Percentiles rank a stretch among this genome's conserved stretches.
Conservation (phyloP, 768 basidiomycete genomes). For the Boletus fagicola region DNA sequence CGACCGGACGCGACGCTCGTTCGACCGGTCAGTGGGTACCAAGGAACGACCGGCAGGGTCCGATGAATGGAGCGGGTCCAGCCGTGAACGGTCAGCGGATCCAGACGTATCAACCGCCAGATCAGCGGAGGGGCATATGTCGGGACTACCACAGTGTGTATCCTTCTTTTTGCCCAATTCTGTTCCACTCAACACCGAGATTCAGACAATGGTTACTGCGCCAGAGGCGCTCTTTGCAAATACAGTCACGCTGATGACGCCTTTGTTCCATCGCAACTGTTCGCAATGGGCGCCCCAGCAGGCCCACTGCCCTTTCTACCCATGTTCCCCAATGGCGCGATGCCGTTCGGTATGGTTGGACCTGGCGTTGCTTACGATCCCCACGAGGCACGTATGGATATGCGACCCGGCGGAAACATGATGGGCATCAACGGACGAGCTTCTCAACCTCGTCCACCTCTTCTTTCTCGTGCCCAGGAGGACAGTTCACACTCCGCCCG, state of each 20-base stretch:
- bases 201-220: constrained; percentile 87
- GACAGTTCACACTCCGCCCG: constrained; percentile 43
- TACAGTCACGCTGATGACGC: constrained; percentile 93
- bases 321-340: constrained; percentile 57
- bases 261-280: constrained; percentile 68
- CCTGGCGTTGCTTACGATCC: constrained; percentile 66
- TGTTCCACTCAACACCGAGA: constrained; percentile 10
- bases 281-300: constrained; percentile 49
- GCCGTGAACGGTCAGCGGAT: constrained; percentile 45
- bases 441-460: constrained; percentile 51
- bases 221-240: constrained; percentile 84
- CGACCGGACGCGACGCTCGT: constrained; percentile 41
- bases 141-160: constrained; percentile 90
- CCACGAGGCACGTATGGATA: constrained; percentile 76
- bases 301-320: constrained; percentile 60
- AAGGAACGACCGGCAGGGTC: constrained; percentile 32
- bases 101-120: constrained; percentile 67
- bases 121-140: constrained; percentile 76
- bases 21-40: constrained; percentile 44
- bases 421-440: constrained; percentile 32
- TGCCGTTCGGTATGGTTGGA: constrained; percentile 53
- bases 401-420: constrained; percentile 51
- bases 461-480: constrained; percentile 56
- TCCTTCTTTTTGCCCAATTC: constrained; percentile 1
- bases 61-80: constrained; percentile 26